Percentiles rank a stretch among this genome's conserved stretches.
Conservation (phyloP, 2,329 filamentous ascomycete genomes). For the Cladosporium sphaerospermum region DNA sequence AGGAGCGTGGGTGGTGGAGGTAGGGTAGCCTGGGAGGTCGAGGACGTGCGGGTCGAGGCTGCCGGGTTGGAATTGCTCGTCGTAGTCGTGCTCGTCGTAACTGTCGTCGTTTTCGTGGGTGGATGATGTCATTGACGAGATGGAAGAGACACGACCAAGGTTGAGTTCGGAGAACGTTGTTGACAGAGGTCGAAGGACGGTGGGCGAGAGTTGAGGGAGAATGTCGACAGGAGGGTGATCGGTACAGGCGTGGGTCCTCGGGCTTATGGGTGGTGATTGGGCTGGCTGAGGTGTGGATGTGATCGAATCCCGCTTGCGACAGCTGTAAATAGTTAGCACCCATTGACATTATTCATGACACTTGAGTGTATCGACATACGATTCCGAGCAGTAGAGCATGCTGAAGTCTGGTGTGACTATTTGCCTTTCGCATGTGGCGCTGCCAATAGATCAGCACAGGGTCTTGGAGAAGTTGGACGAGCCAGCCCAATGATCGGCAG, state of each 20-base stretch:
- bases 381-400: constrained; percentile 59
- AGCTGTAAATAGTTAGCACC: constrained; percentile 28
- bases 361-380: constrained; percentile 37
- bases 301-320: constrained; percentile 41
- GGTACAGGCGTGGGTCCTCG: constrained; percentile 20
- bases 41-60: constrained; percentile 2
- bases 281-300: constrained; percentile 15
- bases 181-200: constrained; percentile 31
- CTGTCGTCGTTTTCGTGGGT: neutral
- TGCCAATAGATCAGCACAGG: constrained; percentile 26
- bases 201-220: constrained; percentile 43
- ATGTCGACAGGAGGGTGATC: constrained; percentile 33
- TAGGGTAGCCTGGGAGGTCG: constrained; percentile 6
- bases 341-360: constrained; percentile 10
- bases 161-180: constrained; percentile 39
- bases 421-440: constrained; percentile 60
- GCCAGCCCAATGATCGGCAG: constrained; percentile 4
- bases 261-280: constrained; percentile 25
- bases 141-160: constrained; percentile 61
- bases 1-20: neutral
- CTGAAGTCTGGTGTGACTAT: constrained; percentile 56
- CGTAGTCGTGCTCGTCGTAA: neutral
- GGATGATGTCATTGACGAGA: neutral
- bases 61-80: constrained; percentile 8
- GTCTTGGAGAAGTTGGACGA: neutral